Percentiles rank a stretch among this genome's conserved stretches.
phyloP scores from a whole-genome alignment of 257 asterid species.

The Gardenia jasminoides region DNA sequence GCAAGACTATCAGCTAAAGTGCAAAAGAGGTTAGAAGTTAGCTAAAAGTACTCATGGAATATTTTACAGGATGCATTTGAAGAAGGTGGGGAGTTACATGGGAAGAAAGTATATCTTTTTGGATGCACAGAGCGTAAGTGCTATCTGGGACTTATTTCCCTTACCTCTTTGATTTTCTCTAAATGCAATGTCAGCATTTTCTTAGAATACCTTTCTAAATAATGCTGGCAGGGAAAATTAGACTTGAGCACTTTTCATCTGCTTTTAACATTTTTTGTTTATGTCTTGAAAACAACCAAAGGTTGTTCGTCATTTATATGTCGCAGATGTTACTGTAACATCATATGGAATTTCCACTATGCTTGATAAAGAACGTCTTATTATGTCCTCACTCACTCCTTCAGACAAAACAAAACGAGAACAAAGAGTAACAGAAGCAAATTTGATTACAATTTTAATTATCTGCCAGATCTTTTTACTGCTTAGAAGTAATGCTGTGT shows the following conservation, averaged over 20 bases:
- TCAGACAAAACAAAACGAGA: neutral
- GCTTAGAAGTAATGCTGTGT: neutral
- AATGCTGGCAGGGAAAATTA: neutral
- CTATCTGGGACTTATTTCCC: constrained; percentile 6
- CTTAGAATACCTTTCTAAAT: neutral
- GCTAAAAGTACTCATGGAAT: constrained; percentile 15
- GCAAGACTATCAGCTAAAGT: neutral
- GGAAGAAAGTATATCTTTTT: constrained; percentile 76
- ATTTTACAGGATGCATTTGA: constrained; percentile 76
- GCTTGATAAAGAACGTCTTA: neutral
- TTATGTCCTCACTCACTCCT: neutral
- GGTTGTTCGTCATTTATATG: neutral
- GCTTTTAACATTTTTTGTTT: neutral
- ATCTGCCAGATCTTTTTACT: neutral
- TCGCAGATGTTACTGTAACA: neutral
- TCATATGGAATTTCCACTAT: neutral
- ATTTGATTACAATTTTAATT: neutral
- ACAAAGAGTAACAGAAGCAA: neutral
- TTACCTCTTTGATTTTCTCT: neutral
- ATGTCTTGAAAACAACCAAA: neutral
- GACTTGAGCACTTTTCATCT: neutral
- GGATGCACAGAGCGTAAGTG: constrained; percentile 93
- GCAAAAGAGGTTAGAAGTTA: neutral
- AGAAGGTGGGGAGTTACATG: constrained; percentile 75
- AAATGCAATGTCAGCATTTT: neutral